phyloP scores from a whole-genome alignment of 805 yeast species.

The Spathaspora passalidarum region DNA sequence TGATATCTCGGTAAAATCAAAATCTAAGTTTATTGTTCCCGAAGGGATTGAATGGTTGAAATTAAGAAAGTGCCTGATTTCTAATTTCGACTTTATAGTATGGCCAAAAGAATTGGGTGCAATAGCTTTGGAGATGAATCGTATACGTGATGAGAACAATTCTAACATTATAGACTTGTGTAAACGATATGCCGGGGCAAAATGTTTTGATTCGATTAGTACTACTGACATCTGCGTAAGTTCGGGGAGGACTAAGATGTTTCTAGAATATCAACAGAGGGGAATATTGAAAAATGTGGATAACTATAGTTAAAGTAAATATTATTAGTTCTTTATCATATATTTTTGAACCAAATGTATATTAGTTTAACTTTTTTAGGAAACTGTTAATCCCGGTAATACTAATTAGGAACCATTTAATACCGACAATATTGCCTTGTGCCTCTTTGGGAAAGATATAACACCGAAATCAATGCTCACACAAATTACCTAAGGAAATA shows the following conservation, averaged over 20 bases:
- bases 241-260: background rate
- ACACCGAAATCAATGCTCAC: too few species aligned
- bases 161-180: background rate
- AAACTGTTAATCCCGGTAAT: too few species aligned
- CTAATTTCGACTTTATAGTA: background rate
- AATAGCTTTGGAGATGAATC: background rate
- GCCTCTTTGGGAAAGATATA: too few species aligned
- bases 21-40: background rate
- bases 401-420: too few species aligned
- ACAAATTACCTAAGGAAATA: too few species aligned
- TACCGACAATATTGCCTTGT: too few species aligned
- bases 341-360: too few species aligned
- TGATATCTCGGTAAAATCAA: background rate
- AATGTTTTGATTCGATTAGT: background rate
- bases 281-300: background rate
- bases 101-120: constrained; percentile 1
- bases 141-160: background rate
- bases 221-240: background rate
- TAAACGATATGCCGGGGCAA: background rate
- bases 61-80: background rate
- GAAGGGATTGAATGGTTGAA: background rate
- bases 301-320: too few species aligned
- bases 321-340: too few species aligned
- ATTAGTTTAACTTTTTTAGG: too few species aligned
- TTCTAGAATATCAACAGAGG: background rate